These are phyloP conservation scores for Fragaria nilgerrensis DNA, from an alignment of 306 rosid species.

Conservation along the genomic window DNA sequence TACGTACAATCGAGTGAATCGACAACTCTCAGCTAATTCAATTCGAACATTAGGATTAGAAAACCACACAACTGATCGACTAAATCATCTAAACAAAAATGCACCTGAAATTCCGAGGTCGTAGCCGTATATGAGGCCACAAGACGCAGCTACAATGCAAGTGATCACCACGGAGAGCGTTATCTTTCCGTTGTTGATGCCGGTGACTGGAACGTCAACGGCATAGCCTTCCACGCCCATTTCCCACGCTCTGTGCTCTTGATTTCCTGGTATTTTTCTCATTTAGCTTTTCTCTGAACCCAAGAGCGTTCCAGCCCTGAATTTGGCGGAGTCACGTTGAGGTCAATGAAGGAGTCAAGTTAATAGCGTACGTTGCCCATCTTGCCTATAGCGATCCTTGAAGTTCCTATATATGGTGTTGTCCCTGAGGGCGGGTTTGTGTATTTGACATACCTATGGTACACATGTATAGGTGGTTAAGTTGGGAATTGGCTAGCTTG, in stretches of 20 bases:
- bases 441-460: no score
- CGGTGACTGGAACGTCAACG: slow-evolving; percentile 22
- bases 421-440: no score
- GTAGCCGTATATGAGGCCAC: slow-evolving; percentile 70
- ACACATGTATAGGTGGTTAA: no score
- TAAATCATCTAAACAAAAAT: not conserved
- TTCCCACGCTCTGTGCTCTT: not conserved
- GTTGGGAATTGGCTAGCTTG: no score
- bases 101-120: slow-evolving; percentile 69
- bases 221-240: slow-evolving; percentile 60
- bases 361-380: not conserved
- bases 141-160: slow-evolving; percentile 67
- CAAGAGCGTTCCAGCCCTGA: not conserved
- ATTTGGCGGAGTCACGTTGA: not conserved
- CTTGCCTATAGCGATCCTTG: not conserved
- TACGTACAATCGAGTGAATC: not conserved
- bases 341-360: not conserved
- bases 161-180: slow-evolving; percentile 53
- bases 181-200: slow-evolving; percentile 39
- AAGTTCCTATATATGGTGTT: no score
- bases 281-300: not conserved
- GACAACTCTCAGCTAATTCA: not conserved
- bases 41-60: not conserved
- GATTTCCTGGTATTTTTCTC: not conserved
- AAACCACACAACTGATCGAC: not conserved